Percentiles rank a stretch among this genome's conserved stretches.
phyloP scores from a whole-genome alignment of 345 rosid genomes.

The Acer saccharum region DNA sequence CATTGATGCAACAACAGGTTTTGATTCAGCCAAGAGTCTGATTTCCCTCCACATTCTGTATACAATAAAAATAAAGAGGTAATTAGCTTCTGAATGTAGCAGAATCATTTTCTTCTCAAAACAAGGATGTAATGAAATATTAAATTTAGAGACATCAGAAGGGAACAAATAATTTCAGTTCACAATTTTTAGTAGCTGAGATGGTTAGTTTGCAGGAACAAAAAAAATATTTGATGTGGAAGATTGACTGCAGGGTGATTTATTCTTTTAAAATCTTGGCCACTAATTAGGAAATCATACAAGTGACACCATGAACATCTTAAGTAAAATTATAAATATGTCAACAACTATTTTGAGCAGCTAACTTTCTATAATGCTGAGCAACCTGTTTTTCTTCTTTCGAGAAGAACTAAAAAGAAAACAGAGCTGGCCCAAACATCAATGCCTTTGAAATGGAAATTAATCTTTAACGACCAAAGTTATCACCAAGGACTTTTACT shows the following conservation, averaged over 20 bases:
- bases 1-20: slow-evolving; percentile 93
- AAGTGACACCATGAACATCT: not conserved
- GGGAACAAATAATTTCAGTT: not conserved
- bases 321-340: not conserved
- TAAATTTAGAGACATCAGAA: not conserved
- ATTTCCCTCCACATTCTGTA: slow-evolving; percentile 97
- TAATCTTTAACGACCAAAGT: not conserved
- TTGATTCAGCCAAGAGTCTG: slow-evolving; percentile 73
- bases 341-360: not conserved
- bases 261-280: not conserved
- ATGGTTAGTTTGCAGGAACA: not conserved
- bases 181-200: not conserved
- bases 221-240: not conserved
- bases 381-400: not conserved
- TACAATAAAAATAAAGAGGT: slow-evolving; percentile 20
- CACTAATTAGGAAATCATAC: no score
- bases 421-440: not conserved
- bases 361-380: not conserved
- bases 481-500: not conserved
- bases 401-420: not conserved
- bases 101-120: not conserved
- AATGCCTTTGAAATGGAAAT: not conserved
- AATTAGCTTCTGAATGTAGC: not conserved
- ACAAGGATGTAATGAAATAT: not conserved
- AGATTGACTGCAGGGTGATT: not conserved